phyloP scores from a whole-genome alignment of 1,139 yeast species.

The Diutina pseudorugosa region DNA sequence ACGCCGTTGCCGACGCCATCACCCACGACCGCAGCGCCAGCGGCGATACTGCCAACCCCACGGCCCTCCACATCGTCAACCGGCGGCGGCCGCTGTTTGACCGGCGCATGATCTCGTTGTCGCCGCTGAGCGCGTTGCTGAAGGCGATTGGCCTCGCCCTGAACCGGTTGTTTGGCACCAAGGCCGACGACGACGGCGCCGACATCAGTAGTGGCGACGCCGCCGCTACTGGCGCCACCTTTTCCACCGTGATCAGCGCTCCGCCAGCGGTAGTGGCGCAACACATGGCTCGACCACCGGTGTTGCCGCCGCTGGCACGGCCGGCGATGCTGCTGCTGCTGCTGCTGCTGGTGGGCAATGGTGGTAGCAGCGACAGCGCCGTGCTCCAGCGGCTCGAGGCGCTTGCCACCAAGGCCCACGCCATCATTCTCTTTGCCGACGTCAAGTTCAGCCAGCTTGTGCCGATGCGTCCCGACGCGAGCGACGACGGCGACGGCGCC shows the following conservation, averaged over 20 bases:
- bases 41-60: not conserved
- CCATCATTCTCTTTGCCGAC: conserved; percentile 80
- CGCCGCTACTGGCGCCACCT: not conserved
- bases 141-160: conserved; percentile 85
- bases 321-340: not conserved
- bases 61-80: not conserved
- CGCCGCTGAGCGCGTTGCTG: conserved; percentile 82
- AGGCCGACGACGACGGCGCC: conserved; percentile 1
- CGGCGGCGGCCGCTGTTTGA: conserved; percentile 10
- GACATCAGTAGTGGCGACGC: not conserved
- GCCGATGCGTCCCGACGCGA: conserved; percentile 60
- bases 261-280: conserved; percentile 1
- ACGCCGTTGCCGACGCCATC: conserved; percentile 86
- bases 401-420: conserved; percentile 82
- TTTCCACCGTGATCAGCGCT: not conserved
- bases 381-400: conserved; percentile 48
- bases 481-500: conserved; percentile 31
- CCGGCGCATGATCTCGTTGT: conserved; percentile 53
- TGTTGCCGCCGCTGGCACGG: not conserved
- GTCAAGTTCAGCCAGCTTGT: conserved; percentile 77
- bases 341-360: not conserved
- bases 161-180: conserved; percentile 64
- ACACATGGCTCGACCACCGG: not conserved
- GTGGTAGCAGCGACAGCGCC: conserved; percentile 22
- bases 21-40: conserved; percentile 48